Evolutionary conservation across 495 filamentous ascomycete species (phyloP).

Genomic region (Daldinia grandis): DNA sequence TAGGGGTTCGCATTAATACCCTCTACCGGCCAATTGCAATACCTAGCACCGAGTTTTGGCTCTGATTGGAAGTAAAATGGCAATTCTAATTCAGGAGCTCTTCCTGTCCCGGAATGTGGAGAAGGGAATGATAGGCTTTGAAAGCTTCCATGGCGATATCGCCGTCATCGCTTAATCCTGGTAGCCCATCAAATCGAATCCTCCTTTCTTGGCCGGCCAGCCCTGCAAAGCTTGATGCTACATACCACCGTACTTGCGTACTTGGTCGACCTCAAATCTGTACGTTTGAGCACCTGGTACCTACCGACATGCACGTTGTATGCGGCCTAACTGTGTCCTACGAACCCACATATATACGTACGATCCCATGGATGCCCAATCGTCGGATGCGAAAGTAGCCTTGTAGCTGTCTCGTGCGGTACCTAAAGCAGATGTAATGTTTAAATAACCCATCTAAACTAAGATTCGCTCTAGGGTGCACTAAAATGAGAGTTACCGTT

Average conservation of each 20-base stretch:
- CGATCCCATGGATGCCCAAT: conserved; percentile 46
- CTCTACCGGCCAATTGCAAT: conserved; percentile 38
- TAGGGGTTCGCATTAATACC: conserved; percentile 29
- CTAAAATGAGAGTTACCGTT: conserved; percentile 29
- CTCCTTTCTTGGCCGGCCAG: conserved; percentile 32
- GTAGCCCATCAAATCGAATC: conserved; percentile 33
- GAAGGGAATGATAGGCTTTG: conserved; percentile 40
- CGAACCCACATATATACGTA: conserved; percentile 38
- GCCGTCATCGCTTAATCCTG: conserved; percentile 35
- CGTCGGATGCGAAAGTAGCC: conserved; percentile 37
- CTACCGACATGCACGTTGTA: conserved; percentile 41
- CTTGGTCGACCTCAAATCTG: conserved; percentile 11
- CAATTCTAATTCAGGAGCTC: conserved; percentile 31
- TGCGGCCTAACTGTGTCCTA: conserved; percentile 47
- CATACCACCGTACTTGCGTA: conserved; percentile 13
- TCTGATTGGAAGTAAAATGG: conserved; percentile 41
- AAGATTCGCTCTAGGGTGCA: conserved; percentile 11
- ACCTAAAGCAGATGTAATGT: conserved; percentile 14
- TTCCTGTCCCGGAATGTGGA: conserved; percentile 45
- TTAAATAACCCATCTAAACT: conserved; percentile 20
- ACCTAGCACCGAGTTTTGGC: conserved; percentile 14
- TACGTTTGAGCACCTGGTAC: conserved; percentile 24
- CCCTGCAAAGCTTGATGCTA: conserved; percentile 29
- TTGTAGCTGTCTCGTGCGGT: conserved; percentile 20
- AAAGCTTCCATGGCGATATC: conserved; percentile 26